Evolutionary conservation across 495 filamentous ascomycete species (phyloP), one percentile per base, ranked within the genome.

Genomic region (Penicillium malachiteum): DNA sequence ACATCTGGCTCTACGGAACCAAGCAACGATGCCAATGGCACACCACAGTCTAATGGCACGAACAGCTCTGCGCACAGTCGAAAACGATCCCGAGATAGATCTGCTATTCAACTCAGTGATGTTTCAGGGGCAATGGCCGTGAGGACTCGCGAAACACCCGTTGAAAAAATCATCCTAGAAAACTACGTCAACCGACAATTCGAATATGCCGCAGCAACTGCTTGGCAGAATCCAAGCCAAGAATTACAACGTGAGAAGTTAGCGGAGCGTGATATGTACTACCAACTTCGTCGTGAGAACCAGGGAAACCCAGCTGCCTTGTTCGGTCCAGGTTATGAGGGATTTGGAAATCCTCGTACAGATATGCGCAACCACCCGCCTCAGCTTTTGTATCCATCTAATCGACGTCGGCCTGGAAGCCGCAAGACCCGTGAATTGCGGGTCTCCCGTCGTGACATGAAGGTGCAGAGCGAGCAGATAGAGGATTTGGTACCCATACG

Each of bases 401-500:
- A 87, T 50, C 86, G 87, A 60, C 86, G 82, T 52, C 82, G 88
- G 37, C 84, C 88, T 1, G 92, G 91, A 18, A 85, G 87, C 50
- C 81, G 88, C 62, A 82, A 86, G 58, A 86, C 91, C 30, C 79
- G 84, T 14, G 78, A 85, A 57, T 68, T 95, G 37, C 85, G 85
- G 41, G 76, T 92, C 48, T 79, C 82, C 55, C 84, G 89, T 58
- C 89, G 90, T 60, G 90, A 96, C 53, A 73, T 90, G 69, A 84
- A 84, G 60, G 81, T 84, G 35, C 94, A 97, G 71, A 90, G 86
- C 45, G 93, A 97, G 56, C 89, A 92, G 64, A 77, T 88, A 14
- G 94, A 98, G 66, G 89, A 96, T 61, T 76, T 98, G 54, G 90
- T 97, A 0, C 94, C 94, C 1, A 82, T 98, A 37, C 81, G 94